These are phyloP conservation scores for Echites panduratus DNA, from an alignment of 257 asterid species.

Conservation along the genomic window DNA sequence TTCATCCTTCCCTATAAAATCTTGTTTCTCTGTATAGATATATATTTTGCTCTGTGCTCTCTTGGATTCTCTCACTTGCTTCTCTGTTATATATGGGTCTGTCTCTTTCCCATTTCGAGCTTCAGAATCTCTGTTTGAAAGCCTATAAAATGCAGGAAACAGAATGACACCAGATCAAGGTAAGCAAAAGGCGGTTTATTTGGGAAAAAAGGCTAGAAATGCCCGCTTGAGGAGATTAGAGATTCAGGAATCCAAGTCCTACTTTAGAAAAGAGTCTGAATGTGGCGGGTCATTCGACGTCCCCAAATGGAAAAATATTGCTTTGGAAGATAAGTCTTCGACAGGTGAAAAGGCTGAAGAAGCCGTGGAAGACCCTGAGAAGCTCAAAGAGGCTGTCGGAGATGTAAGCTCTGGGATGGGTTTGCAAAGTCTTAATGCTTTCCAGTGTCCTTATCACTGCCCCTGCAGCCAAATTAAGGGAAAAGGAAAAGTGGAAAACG, in stretches of 20 bases:
- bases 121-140: neutral
- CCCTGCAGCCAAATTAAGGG: neutral
- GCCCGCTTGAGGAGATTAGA: conserved; percentile 13
- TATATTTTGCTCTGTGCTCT: too few relatives aligned
- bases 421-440: neutral
- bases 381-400: neutral
- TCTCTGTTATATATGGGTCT: neutral
- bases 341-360: neutral
- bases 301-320: neutral
- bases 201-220: conserved; percentile 1
- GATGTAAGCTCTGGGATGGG: too few relatives aligned
- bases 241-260: neutral
- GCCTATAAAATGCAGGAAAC: neutral
- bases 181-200: neutral
- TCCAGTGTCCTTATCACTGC: neutral
- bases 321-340: neutral
- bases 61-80: too few relatives aligned
- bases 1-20: neutral
- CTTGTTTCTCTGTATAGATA: too few relatives aligned
- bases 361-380: neutral
- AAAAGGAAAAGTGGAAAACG: neutral
- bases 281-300: neutral
- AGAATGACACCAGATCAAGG: neutral
- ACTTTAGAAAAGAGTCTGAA: neutral
- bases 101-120: neutral